phyloP scores from a whole-genome alignment of 352 stramenopile species.

The Globisporangium alternatum region DNA sequence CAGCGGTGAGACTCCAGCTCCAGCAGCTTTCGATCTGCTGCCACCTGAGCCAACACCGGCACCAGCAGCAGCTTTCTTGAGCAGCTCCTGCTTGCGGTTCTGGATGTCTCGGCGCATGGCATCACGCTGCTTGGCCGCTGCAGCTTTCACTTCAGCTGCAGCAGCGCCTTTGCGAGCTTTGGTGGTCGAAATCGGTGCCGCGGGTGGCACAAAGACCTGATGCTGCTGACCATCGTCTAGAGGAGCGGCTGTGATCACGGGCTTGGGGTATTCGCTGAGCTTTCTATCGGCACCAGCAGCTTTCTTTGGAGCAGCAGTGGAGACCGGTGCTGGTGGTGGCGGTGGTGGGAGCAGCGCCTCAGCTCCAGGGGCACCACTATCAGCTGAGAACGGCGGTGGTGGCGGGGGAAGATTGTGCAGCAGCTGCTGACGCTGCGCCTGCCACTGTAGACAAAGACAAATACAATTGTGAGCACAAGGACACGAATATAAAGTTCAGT shows the following conservation, averaged over 20 bases:
- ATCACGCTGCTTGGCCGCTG: constrained; percentile 14
- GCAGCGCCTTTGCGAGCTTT: constrained; percentile 5
- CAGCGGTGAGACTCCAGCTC: constrained; percentile 25
- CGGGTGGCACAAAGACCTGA: constrained; percentile 8
- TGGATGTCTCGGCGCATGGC: constrained; percentile 35
- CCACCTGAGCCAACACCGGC: not conserved
- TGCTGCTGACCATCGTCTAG: not conserved
- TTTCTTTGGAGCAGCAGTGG: constrained; percentile 10
- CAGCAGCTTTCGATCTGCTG: not conserved
- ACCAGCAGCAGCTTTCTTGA: constrained; percentile 14
- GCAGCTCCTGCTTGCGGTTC: constrained; percentile 36
- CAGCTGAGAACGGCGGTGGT: constrained; percentile 17
- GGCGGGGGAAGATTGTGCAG: constrained; percentile 21
- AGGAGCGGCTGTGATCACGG: not conserved
- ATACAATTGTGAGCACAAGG: not conserved
- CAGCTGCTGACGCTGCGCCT: constrained; percentile 39
- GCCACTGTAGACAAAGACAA: constrained; percentile 29
- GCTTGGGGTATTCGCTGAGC: constrained; percentile 14
- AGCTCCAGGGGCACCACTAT: not conserved
- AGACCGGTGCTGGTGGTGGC: constrained; percentile 12
- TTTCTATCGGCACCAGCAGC: not conserved
- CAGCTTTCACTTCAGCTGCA: constrained; percentile 10
- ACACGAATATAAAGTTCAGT: not conserved
- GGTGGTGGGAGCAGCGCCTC: constrained; percentile 7
- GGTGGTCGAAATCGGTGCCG: not conserved